Base-by-base conservation (phyloP, 805 yeast genomes). In the Spathaspora arborariae region DNA sequence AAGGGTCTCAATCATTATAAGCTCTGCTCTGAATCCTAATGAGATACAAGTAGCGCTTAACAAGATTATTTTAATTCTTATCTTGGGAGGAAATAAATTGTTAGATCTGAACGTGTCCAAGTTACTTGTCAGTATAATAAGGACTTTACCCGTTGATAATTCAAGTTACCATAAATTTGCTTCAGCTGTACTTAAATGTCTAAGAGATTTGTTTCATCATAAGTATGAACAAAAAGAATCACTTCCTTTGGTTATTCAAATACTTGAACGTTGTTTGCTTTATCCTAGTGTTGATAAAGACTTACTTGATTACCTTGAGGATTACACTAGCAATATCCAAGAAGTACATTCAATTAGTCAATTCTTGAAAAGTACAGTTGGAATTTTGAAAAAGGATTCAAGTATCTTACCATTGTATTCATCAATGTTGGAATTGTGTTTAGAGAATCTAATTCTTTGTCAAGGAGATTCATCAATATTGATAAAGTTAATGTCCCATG, bases 41-140 rank as follows among this genome's bases (percentile, higher is more conserved):
- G 66, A 66, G 15, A 59, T 51, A 38, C 7, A 54, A 1, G 11
- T 57, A 4, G 44, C 50, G 21, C 34, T 78, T 5, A 60, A 79
- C 46, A 65, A 59, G 45, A 44, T 78, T 18, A 75, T 75, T 47
- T 48, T 70, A 1, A 45, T 76, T 5, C 52, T 70, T 6, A 39
- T 62, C 6, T 41, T 47, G 10, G 34, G 41, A n/a, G 45, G 41
- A 3, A 3, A 4, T 20, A 20, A 26, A 2, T 34, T 19, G 11
- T 30, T 47, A 5, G 37, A 37, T n/a, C 44, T 47, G 9, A 50
- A 64, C 4, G 38, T 74, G 7, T 42, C 53, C 1, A 41, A 45
- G 1, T 53, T 65, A 2, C 20, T 68, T 2, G 47, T 53, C 16
- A 41, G 45, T 1, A 48, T 48, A n/a, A 50, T 65, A 20, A 43